phyloP scores from a whole-genome alignment of 768 basidiomycete genomes.

The Phanerochaete carnosa region DNA sequence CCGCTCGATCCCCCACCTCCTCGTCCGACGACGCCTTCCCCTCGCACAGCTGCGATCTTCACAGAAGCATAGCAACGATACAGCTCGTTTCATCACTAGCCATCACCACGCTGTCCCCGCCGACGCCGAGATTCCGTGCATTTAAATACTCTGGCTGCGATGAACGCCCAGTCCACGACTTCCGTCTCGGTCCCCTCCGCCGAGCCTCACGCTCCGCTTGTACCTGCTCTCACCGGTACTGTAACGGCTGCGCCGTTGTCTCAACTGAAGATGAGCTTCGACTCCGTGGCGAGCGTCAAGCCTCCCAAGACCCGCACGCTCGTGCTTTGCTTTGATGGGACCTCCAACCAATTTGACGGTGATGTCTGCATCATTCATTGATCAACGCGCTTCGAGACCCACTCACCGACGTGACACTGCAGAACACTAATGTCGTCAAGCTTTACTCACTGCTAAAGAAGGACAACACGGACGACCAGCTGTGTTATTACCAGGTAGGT shows the following conservation, averaged over 20 bases:
- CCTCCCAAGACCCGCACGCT: constrained; percentile 40
- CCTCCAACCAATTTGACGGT: constrained; percentile 47
- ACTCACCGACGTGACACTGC: background rate
- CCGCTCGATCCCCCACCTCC: too few species aligned
- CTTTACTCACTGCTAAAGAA: constrained; percentile 68
- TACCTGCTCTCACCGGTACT: too few species aligned
- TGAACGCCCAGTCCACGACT: too few species aligned
- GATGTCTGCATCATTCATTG: constrained; percentile 32
- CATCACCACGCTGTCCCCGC: too few species aligned
- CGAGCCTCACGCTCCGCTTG: background rate
- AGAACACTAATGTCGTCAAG: constrained; percentile 71
- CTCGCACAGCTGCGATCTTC: too few species aligned
- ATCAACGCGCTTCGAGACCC: background rate
- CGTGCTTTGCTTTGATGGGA: constrained; percentile 72
- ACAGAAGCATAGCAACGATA: too few species aligned
- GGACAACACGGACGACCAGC: constrained; percentile 42
- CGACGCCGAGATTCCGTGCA: too few species aligned
- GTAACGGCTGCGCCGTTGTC: background rate
- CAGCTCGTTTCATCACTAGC: too few species aligned
- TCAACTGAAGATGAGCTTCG: background rate
- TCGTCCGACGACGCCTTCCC: too few species aligned
- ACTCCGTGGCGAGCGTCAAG: background rate
- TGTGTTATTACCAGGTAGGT: constrained; percentile 70
- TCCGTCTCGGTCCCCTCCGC: background rate
- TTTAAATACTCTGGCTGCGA: too few species aligned